Conservation (phyloP, 1,139 yeast genomes). For the Kodamaea suecica region DNA sequence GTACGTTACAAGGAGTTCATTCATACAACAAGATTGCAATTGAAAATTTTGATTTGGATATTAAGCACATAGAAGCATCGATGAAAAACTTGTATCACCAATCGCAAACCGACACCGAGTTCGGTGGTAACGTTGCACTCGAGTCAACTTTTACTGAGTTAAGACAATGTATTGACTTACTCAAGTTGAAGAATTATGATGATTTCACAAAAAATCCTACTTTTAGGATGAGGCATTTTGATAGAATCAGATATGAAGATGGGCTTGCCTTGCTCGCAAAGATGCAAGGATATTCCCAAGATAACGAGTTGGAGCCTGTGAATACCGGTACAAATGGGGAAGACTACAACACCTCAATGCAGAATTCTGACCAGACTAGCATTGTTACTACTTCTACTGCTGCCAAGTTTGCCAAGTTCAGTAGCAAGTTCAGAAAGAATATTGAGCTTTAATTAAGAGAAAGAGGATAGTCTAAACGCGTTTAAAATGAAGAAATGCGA, state of each 20-base stretch:
- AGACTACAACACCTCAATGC: background rate
- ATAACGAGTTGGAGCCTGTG: background rate
- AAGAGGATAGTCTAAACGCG: too few relatives aligned
- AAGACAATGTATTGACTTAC: constrained; percentile 44
- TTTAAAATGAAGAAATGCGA: too few relatives aligned
- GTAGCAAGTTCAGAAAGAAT: constrained; percentile 32
- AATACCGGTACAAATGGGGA: background rate
- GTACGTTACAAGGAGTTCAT: constrained; percentile 51
- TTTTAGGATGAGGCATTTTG: constrained; percentile 42
- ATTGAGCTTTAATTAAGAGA: constrained; percentile 9
- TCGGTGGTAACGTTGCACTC: constrained; percentile 35
- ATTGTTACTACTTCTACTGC: constrained; percentile 32
- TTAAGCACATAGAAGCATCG: constrained; percentile 39
- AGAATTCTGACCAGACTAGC: constrained; percentile 9
- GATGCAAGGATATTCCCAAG: constrained; percentile 22
- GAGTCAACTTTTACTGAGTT: constrained; percentile 46
- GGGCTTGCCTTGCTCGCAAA: constrained; percentile 38
- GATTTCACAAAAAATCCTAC: constrained; percentile 39
- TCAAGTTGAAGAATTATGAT: constrained; percentile 37
- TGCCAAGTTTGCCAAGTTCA: constrained; percentile 39
- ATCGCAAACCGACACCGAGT: constrained; percentile 16
- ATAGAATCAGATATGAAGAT: constrained; percentile 41
- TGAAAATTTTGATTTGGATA: constrained; percentile 44
- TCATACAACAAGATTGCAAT: constrained; percentile 38
- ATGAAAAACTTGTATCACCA: constrained; percentile 32